These are phyloP conservation scores for Trapa incisa DNA, from an alignment of 345 rosid species.

Conservation along the genomic window DNA sequence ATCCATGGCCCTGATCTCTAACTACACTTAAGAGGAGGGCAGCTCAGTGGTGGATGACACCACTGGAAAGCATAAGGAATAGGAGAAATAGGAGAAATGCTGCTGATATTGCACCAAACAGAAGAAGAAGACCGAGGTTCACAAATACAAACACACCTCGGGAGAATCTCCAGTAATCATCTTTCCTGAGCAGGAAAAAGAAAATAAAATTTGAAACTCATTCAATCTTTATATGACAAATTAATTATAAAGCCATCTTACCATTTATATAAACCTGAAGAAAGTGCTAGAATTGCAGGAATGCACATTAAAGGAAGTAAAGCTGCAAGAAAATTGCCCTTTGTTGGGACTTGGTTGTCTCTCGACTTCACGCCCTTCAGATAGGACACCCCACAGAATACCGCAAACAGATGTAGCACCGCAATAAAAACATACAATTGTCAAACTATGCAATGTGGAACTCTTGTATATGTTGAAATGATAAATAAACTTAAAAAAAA, in stretches of 20 bases:
- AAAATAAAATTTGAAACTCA: slow-evolving; percentile 8
- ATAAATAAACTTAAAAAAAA: not conserved
- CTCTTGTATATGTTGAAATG: not conserved
- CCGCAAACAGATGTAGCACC: slow-evolving; percentile 34
- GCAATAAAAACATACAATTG: slow-evolving; percentile 9
- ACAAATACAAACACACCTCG: slow-evolving; percentile 76
- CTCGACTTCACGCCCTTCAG: slow-evolving; percentile 83
- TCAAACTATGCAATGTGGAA: not conserved
- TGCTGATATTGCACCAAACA: slow-evolving; percentile 82
- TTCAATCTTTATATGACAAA: slow-evolving; percentile 1
- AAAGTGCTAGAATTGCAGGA: slow-evolving; percentile 79
- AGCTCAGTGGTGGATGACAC: slow-evolving; percentile 94
- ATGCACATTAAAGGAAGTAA: slow-evolving; percentile 91
- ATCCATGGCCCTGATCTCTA: not conserved
- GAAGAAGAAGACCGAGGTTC: slow-evolving; percentile 77
- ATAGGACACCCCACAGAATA: slow-evolving; percentile 85
- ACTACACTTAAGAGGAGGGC: not conserved
- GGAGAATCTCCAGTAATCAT: slow-evolving; percentile 92
- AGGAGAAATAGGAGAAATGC: slow-evolving; percentile 85
- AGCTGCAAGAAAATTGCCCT: slow-evolving; percentile 89
- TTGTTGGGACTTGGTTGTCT: slow-evolving; percentile 69
- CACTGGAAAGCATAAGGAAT: slow-evolving; percentile 78
- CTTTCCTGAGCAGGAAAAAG: slow-evolving; percentile 51
- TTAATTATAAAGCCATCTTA: slow-evolving; percentile 19
- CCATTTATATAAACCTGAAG: slow-evolving; percentile 95